Evolutionary conservation across 257 asterid genomes (phyloP).

Genomic region (Eustoma russellianum): DNA sequence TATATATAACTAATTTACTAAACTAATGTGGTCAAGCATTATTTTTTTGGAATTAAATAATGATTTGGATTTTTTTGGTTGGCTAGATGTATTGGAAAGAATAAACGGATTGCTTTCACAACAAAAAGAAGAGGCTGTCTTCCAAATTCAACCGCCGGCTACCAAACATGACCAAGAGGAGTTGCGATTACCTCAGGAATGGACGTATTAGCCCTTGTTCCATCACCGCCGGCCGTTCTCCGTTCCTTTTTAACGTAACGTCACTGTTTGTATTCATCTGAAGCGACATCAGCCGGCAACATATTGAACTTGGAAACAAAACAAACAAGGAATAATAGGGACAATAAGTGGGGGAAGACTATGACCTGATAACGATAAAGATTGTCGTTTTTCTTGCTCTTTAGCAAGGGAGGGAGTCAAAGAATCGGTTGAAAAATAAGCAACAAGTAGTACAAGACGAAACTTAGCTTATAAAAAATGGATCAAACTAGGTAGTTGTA

Average conservation of each 20-base stretch:
- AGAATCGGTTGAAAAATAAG: conserved; percentile 1
- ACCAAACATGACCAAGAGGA: conserved; percentile 17
- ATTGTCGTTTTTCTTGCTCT: neutral
- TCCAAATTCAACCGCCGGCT: conserved; percentile 7
- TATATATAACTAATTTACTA: no score
- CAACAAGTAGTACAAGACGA: neutral
- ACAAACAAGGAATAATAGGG: no score
- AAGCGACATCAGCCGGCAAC: no score
- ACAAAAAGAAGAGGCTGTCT: conserved; percentile 10
- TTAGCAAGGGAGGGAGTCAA: neutral
- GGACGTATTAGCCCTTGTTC: conserved; percentile 21
- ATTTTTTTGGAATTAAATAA: neutral
- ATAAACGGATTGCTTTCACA: conserved; percentile 14
- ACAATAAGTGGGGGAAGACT: no score
- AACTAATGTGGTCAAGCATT: neutral
- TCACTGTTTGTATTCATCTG: no score
- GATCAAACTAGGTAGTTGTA: no score
- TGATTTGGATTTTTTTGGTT: neutral
- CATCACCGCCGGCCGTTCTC: no score
- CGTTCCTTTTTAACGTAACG: no score
- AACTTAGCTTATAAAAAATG: no score
- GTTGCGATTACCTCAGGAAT: conserved; percentile 28
- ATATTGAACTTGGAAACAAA: no score
- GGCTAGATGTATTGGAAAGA: conserved; percentile 16
- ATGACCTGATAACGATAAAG: neutral